phyloP scores from a whole-genome alignment of 768 basidiomycete species.

The Trametes villosa region DNA sequence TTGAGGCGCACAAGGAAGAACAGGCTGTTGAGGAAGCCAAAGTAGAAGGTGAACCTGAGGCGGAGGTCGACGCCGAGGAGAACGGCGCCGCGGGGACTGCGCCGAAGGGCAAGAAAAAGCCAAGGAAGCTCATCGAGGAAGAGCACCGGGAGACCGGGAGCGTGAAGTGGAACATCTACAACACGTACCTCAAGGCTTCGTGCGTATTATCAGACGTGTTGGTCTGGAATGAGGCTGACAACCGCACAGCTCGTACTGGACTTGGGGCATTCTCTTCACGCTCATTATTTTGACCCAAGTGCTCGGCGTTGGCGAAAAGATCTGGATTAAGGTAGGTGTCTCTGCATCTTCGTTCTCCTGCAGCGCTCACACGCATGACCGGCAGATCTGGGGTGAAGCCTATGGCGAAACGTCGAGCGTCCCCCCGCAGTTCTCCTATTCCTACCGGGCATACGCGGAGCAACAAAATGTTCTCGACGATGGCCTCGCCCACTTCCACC shows the following conservation, averaged over 20 bases:
- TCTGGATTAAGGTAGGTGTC: slow-evolving; percentile 70
- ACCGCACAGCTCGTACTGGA: slow-evolving; percentile 62
- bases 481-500: slow-evolving; percentile 30
- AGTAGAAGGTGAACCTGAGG: slow-evolving; percentile 27
- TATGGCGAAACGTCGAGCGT: slow-evolving; percentile 40
- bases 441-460: slow-evolving; percentile 22
- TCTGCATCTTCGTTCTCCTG: background rate
- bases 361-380: background rate
- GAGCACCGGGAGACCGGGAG: slow-evolving; percentile 81
- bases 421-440: background rate
- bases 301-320: slow-evolving; percentile 60
- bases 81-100: slow-evolving; percentile 32
- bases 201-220: slow-evolving; percentile 40
- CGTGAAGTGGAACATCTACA: slow-evolving; percentile 75
- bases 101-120: slow-evolving; percentile 54
- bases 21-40: slow-evolving; percentile 24
- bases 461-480: slow-evolving; percentile 32
- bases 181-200: slow-evolving; percentile 73
- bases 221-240: background rate
- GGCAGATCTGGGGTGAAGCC: slow-evolving; percentile 69
- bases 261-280: slow-evolving; percentile 57
- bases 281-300: slow-evolving; percentile 52
- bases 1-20: slow-evolving; percentile 52
- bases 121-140: slow-evolving; percentile 76
- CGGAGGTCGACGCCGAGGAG: slow-evolving; percentile 35